These are phyloP conservation scores for Podosphaera aphanis DNA, from an alignment of 2,329 filamentous ascomycete genomes.

Conservation along the genomic window DNA sequence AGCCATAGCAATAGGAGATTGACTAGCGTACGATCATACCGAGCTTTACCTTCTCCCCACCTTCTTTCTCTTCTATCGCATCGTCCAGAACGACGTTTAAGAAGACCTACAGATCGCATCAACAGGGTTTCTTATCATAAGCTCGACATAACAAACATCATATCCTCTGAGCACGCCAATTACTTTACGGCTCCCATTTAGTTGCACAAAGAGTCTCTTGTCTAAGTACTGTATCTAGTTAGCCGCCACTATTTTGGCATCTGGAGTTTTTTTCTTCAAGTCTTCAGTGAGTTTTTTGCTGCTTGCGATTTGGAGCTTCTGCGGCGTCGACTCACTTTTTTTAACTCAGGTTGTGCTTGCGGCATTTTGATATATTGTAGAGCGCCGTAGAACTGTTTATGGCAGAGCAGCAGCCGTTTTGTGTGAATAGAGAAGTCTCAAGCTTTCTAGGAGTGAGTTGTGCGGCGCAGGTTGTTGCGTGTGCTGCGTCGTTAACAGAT, in stretches of 20 bases:
- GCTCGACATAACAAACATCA: slow-evolving; percentile 37
- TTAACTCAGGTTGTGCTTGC: slow-evolving; percentile 95
- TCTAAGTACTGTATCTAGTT: slow-evolving; percentile 62
- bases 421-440: too few species aligned
- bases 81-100: slow-evolving; percentile 96
- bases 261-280: neutral
- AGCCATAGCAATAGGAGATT: neutral
- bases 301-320: too few species aligned
- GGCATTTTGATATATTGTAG: slow-evolving; percentile 74
- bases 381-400: too few species aligned
- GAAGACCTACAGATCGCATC: slow-evolving; percentile 45
- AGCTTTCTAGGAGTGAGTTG: too few species aligned
- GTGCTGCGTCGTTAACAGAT: too few species aligned
- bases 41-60: slow-evolving; percentile 69
- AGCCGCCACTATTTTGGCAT: neutral
- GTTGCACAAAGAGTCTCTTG: slow-evolving; percentile 91
- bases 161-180: slow-evolving; percentile 86
- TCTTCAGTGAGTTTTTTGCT: too few species aligned
- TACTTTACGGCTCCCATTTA: slow-evolving; percentile 94
- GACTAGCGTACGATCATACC: slow-evolving; percentile 80
- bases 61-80: slow-evolving; percentile 79
- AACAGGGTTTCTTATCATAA: slow-evolving; percentile 6
- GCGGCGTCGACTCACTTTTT: slow-evolving; percentile 46
- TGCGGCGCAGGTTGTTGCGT: too few species aligned
- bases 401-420: too few species aligned